These are phyloP conservation scores for Kwoniella newhampshirensis DNA, from an alignment of 768 basidiomycete species.

Conservation along the genomic window DNA sequence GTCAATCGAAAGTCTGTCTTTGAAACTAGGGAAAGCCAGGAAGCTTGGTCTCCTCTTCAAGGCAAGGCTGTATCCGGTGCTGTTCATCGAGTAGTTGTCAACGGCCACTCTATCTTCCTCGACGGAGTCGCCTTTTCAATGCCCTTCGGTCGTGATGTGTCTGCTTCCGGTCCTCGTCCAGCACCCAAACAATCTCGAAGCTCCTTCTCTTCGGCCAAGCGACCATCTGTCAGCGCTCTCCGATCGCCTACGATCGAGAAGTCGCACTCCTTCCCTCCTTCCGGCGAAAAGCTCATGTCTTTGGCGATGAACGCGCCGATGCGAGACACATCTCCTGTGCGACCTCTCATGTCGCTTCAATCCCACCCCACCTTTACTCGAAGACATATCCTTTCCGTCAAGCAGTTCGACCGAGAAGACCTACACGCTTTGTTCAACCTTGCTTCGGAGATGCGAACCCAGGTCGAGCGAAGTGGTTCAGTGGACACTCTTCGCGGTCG, in stretches of 20 bases:
- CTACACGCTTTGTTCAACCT: constrained; percentile 90
- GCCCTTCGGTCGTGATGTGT: constrained; percentile 56
- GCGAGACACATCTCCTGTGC: constrained; percentile 45
- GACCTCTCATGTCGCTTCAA: constrained; percentile 58
- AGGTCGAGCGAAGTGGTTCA: constrained; percentile 85
- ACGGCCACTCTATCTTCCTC: constrained; percentile 82
- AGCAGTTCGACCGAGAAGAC: constrained; percentile 85
- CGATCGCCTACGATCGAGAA: constrained; percentile 24
- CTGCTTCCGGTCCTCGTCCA: constrained; percentile 37
- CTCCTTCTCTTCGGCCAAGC: constrained; percentile 47
- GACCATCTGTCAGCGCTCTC: constrained; percentile 39
- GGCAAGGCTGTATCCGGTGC: constrained; percentile 65
- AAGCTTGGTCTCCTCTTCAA: constrained; percentile 78
- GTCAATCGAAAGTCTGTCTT: constrained; percentile 72
- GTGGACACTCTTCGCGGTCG: constrained; percentile 88
- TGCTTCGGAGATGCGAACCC: constrained; percentile 93
- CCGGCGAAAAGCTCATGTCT: constrained; percentile 37
- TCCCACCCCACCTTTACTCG: constrained; percentile 87
- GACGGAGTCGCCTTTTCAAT: constrained; percentile 69
- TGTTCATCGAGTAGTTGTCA: constrained; percentile 85
- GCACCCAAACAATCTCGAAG: constrained; percentile 48
- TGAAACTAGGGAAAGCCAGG: constrained; percentile 37
- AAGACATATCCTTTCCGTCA: constrained; percentile 89
- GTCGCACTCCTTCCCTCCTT: constrained; percentile 18
- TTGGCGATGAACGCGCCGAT: constrained; percentile 49